Conservation (phyloP, 1,284 basidiomycete species). For the Ustilago curta region DNA sequence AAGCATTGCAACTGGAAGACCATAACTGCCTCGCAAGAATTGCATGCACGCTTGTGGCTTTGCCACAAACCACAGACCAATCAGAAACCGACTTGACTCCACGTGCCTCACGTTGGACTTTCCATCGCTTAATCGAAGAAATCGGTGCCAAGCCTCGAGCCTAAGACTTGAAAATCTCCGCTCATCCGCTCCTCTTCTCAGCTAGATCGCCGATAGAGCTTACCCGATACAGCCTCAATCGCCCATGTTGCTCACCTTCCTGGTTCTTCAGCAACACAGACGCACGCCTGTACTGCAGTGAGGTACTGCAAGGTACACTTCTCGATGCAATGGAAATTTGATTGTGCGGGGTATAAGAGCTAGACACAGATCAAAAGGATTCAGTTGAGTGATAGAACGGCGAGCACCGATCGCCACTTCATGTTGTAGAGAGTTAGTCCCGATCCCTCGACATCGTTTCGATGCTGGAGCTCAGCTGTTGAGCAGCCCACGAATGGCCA, state of each 20-base stretch:
- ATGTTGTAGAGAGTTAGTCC: too few relatives aligned
- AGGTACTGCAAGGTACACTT: too few relatives aligned
- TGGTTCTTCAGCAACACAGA: neutral
- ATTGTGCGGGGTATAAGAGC: constrained; percentile 6
- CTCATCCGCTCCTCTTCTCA: neutral
- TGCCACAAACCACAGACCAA: neutral
- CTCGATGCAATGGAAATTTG: too few relatives aligned
- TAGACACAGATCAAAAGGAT: constrained; percentile 1
- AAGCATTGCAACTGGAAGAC: neutral
- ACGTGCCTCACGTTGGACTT: neutral
- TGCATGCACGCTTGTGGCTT: too few relatives aligned
- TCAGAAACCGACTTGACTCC: neutral
- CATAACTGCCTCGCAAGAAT: too few relatives aligned
- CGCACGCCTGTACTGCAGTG: too few relatives aligned
- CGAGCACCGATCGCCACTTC: too few relatives aligned
- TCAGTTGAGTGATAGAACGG: too few relatives aligned
- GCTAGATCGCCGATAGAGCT: neutral
- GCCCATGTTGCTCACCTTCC: neutral
- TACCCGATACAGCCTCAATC: neutral
- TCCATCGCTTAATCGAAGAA: neutral
- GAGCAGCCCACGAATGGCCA: constrained; percentile 47
- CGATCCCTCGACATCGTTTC: too few relatives aligned
- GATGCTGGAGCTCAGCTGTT: constrained; percentile 24
- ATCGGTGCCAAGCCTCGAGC: neutral
- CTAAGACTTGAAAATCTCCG: neutral